These are phyloP conservation scores for Excoecaria agallocha DNA, from an alignment of 345 rosid genomes.

Conservation along the genomic window DNA sequence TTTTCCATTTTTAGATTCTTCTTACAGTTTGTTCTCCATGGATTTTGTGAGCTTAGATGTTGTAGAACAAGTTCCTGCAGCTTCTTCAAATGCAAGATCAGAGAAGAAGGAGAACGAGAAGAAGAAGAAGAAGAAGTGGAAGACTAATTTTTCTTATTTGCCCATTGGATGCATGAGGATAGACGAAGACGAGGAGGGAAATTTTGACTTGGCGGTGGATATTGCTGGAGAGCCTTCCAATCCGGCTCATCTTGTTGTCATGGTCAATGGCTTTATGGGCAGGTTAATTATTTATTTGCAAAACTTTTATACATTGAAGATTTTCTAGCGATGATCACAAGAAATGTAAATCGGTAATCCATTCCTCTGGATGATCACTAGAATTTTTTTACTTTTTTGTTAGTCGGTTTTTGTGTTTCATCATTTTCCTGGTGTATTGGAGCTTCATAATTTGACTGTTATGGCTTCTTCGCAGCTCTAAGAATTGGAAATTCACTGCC, in stretches of 20 bases:
- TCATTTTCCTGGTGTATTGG: not conserved
- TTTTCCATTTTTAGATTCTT: too few species aligned
- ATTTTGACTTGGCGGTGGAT: conserved; percentile 50
- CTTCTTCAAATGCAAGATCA: conserved; percentile 4
- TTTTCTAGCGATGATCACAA: not conserved
- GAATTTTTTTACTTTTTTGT: not conserved
- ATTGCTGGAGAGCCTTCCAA: conserved; percentile 35
- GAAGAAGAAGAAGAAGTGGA: conserved; percentile 12
- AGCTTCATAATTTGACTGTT: not conserved
- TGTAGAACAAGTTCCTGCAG: not conserved
- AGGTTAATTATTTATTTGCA: conserved; percentile 40
- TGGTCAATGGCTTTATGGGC: conserved; percentile 87
- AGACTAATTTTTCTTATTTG: conserved; percentile 23
- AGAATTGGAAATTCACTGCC: conserved; percentile 75
- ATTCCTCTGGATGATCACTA: not conserved
- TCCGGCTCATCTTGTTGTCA: conserved; percentile 70
- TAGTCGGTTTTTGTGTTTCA: not conserved
- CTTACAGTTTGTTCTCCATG: too few species aligned
- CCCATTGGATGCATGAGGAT: conserved; percentile 56
- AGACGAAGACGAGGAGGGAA: conserved; percentile 41
- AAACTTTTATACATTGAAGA: too few species aligned
- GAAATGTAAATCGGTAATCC: not conserved
- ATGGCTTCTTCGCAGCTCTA: conserved; percentile 40
- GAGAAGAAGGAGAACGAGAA: not conserved
- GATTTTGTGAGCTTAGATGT: too few species aligned